Conservation (phyloP, 2,329 filamentous ascomycete species). For the Fusarium sp. region DNA sequence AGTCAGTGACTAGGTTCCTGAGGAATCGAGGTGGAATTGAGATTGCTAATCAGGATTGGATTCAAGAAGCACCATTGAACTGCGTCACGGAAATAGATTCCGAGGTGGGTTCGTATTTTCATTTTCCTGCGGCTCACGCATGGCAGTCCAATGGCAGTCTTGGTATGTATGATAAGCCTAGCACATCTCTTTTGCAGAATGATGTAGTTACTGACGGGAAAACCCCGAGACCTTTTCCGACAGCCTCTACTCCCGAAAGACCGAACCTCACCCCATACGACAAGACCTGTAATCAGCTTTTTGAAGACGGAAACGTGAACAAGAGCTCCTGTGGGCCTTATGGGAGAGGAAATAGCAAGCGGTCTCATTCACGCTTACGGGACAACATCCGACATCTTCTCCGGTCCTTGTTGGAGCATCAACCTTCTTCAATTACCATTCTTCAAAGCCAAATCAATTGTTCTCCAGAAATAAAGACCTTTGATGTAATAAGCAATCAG, state of each 20-base stretch:
- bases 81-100: no score
- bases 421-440: background rate
- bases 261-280: background rate
- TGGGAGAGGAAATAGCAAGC: accelerated
- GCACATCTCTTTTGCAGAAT: background rate
- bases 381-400: background rate
- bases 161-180: background rate
- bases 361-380: background rate
- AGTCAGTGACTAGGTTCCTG: no score
- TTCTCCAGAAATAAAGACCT: background rate
- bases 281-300: background rate
- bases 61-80: background rate
- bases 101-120: accelerated
- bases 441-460: accelerated
- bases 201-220: background rate
- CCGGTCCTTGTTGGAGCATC: background rate
- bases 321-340: background rate
- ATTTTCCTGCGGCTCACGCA: background rate
- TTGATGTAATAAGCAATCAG: accelerated
- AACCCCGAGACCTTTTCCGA: background rate
- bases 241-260: accelerated
- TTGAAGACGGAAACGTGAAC: background rate
- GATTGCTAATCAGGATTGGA: background rate
- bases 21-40: background rate
- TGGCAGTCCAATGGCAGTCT: no score